A percentile compares a stretch with the other conserved stretches of the same genome.
These are phyloP conservation scores for Detonula confervacea DNA, from an alignment of 352 stramenopile genomes.

Conservation along the genomic window DNA sequence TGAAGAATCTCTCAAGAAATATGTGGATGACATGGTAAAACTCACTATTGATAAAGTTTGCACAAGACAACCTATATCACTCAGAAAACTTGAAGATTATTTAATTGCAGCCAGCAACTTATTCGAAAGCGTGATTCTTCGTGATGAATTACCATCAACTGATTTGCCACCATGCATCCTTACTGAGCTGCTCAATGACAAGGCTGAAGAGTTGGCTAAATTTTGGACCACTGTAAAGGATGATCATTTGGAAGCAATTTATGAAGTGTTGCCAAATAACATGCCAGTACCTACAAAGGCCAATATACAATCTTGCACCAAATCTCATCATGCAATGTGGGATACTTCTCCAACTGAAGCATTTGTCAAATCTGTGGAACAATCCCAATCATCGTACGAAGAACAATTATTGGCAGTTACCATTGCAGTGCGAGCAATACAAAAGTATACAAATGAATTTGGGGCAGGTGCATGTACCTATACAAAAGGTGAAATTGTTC, in stretches of 20 bases:
- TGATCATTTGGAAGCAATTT: conserved; percentile 11
- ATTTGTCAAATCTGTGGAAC: neutral
- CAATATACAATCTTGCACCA: too few relatives aligned
- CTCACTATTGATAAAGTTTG: conserved; percentile 16
- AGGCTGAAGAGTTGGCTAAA: neutral
- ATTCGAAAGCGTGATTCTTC: conserved; percentile 18
- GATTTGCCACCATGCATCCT: conserved; percentile 33
- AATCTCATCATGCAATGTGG: too few relatives aligned
- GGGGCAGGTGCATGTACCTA: neutral
- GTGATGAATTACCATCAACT: conserved; percentile 25
- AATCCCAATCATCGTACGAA: conserved; percentile 17
- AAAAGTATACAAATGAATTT: conserved; percentile 11
- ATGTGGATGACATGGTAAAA: neutral
- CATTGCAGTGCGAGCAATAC: neutral
- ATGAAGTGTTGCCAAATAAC: neutral
- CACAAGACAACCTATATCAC: conserved; percentile 23
- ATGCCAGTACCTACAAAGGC: conserved; percentile 1
- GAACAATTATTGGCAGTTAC: conserved; percentile 12
- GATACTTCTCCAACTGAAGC: neutral
- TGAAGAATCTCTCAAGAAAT: neutral
- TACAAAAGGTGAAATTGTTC: conserved; percentile 12
- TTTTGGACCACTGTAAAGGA: conserved; percentile 11
- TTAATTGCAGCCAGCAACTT: neutral
- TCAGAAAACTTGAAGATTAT: too few relatives aligned
- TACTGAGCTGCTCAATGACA: neutral